These are phyloP conservation scores for Cladosporium austrohemisphaericum DNA, from an alignment of 2,329 filamentous ascomycete species.

Conservation along the genomic window DNA sequence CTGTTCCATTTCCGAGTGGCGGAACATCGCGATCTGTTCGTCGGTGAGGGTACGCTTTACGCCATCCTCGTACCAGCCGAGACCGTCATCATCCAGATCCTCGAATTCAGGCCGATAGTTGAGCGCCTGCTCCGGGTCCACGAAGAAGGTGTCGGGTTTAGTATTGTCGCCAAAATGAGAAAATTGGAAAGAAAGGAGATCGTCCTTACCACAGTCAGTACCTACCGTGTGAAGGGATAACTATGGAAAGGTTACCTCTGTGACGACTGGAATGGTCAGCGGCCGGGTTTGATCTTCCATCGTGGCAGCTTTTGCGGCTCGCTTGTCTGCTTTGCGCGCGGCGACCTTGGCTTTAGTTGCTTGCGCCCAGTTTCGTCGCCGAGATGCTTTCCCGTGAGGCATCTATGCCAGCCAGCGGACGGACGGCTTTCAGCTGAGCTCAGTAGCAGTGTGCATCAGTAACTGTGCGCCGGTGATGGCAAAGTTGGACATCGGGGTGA, in stretches of 20 bases:
- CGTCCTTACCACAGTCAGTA: slow-evolving; percentile 38
- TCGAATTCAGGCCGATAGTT: slow-evolving; percentile 29
- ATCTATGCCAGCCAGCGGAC: no score
- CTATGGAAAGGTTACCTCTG: slow-evolving; percentile 29
- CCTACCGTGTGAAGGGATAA: slow-evolving; percentile 23
- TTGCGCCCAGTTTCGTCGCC: slow-evolving; percentile 13
- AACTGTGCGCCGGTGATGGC: background rate
- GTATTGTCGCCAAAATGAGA: slow-evolving; percentile 41
- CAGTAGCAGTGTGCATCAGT: background rate
- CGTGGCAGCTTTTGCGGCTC: slow-evolving; percentile 3
- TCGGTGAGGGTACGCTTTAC: slow-evolving; percentile 86
- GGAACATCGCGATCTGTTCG: slow-evolving; percentile 84
- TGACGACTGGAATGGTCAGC: slow-evolving; percentile 22
- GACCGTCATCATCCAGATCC: slow-evolving; percentile 53
- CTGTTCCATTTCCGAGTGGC: slow-evolving; percentile 81
- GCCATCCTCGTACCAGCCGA: slow-evolving; percentile 85
- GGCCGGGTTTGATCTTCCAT: background rate
- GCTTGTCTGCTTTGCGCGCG: slow-evolving; percentile 18
- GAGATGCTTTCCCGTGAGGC: slow-evolving; percentile 14
- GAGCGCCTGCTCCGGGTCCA: slow-evolving; percentile 26
- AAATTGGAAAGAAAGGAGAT: slow-evolving; percentile 42
- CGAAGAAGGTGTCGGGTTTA: slow-evolving; percentile 33
- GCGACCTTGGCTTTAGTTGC: slow-evolving; percentile 14
- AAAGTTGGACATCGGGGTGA: no score
- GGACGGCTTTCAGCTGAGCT: no score